Evolutionary conservation across 1,139 yeast species (phyloP).

Genomic region (Blastobotrys persicus): DNA sequence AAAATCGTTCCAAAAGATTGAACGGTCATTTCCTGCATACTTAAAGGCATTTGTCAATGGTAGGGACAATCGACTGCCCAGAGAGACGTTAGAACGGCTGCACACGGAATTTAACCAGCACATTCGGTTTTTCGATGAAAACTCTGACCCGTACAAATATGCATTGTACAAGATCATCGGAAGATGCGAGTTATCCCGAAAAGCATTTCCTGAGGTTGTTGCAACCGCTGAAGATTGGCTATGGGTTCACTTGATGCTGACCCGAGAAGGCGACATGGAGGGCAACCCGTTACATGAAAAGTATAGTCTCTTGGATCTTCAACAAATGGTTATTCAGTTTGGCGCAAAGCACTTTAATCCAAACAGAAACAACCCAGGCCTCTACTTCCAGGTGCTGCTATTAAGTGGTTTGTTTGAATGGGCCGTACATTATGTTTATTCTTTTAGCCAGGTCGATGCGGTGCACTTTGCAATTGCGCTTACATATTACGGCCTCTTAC

Average conservation of each 20-base stretch:
- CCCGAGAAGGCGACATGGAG: slow-evolving; percentile 51
- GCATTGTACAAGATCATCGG: slow-evolving; percentile 91
- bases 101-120: slow-evolving; percentile 83
- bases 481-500: slow-evolving; percentile 69
- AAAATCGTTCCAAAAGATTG: slow-evolving; percentile 71
- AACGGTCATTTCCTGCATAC: slow-evolving; percentile 78
- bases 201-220: slow-evolving; percentile 71
- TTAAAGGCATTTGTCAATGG: slow-evolving; percentile 69
- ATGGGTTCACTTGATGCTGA: slow-evolving; percentile 84
- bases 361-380: slow-evolving; percentile 58
- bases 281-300: slow-evolving; percentile 62
- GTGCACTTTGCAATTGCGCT: slow-evolving; percentile 87
- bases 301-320: slow-evolving; percentile 73
- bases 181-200: slow-evolving; percentile 77
- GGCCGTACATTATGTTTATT: slow-evolving; percentile 70
- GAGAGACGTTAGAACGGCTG: slow-evolving; percentile 66
- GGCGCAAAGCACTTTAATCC: slow-evolving; percentile 72
- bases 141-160: slow-evolving; percentile 82
- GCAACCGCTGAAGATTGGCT: slow-evolving; percentile 93
- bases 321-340: slow-evolving; percentile 62
- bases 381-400: slow-evolving; percentile 73
- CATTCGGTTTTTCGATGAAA: slow-evolving; percentile 62
- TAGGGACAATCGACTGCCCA: slow-evolving; percentile 55
- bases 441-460: slow-evolving; percentile 75
- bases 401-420: slow-evolving; percentile 78